A percentile compares a stretch with the other conserved stretches of the same genome.
Evolutionary conservation across 2,329 filamentous ascomycete species (phyloP).

Genomic region (Aciculosporium take): DNA sequence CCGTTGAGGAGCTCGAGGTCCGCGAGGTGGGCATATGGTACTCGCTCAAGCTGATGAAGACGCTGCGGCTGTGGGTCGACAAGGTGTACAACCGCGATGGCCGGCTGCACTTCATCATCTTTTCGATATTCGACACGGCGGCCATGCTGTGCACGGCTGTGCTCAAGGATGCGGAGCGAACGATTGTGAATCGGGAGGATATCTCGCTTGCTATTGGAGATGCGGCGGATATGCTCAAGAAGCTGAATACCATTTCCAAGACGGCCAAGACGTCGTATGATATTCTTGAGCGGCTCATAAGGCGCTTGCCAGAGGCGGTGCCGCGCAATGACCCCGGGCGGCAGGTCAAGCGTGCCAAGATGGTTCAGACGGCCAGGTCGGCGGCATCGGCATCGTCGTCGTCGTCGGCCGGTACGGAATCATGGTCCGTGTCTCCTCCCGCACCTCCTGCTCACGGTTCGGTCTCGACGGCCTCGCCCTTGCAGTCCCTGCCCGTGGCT

Average conservation of each 20-base stretch:
- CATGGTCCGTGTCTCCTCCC: not conserved
- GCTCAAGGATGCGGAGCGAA: constrained; percentile 28
- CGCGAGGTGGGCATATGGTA: constrained; percentile 26
- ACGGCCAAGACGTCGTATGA: constrained; percentile 22
- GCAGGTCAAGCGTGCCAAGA: constrained; percentile 5
- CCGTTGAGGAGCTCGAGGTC: constrained; percentile 20
- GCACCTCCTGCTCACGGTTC: no score
- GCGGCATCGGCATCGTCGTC: no score
- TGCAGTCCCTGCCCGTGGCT: no score
- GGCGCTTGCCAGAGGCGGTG: constrained; percentile 12
- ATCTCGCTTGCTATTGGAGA: constrained; percentile 23
- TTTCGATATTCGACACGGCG: constrained; percentile 36
- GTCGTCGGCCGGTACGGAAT: not conserved
- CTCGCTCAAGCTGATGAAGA: constrained; percentile 26
- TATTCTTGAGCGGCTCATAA: constrained; percentile 17
- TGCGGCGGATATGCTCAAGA: constrained; percentile 19
- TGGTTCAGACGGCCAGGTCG: no score
- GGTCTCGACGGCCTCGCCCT: not conserved
- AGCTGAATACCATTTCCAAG: constrained; percentile 17
- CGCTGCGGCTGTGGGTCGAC: constrained; percentile 26
- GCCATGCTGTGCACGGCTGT: constrained; percentile 35
- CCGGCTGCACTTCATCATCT: constrained; percentile 36
- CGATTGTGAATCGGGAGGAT: constrained; percentile 24
- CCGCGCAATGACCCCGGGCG: not conserved
- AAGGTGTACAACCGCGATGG: constrained; percentile 30